Evolutionary conservation across 148 eudicot genomes (phyloP).

Genomic region (Polygonum aviculare): DNA sequence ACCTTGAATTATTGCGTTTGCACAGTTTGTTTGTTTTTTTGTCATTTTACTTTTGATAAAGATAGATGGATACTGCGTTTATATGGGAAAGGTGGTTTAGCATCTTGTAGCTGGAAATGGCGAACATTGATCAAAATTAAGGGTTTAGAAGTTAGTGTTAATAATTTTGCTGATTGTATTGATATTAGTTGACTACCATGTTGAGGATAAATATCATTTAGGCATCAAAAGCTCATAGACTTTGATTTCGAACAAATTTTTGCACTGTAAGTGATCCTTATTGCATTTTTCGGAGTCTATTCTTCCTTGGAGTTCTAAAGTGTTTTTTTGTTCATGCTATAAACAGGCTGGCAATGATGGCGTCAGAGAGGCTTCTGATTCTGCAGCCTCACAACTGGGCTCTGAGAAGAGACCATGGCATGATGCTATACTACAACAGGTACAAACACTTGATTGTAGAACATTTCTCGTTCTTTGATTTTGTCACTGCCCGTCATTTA

Average conservation of each 20-base stretch:
- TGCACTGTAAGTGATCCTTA: background rate
- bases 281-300: no score
- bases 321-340: background rate
- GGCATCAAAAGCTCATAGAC: no score
- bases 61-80: background rate
- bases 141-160: background rate
- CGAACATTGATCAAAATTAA: background rate
- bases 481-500: background rate
- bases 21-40: background rate
- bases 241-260: no score
- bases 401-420: slow-evolving; percentile 89
- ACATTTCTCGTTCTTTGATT: background rate
- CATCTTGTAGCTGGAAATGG: background rate
- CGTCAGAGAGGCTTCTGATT: slow-evolving; percentile 78
- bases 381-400: slow-evolving; percentile 93
- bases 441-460: slow-evolving; percentile 13
- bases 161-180: background rate
- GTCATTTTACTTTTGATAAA: background rate
- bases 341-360: slow-evolving; percentile 86
- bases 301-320: background rate
- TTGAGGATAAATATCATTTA: no score
- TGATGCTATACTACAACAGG: slow-evolving; percentile 89
- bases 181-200: no score
- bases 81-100: background rate
- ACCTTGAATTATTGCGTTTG: background rate